A percentile compares a stretch with the other conserved stretches of the same genome.
phyloP scores from a whole-genome alignment of 1,139 yeast species.

The Lodderomyces orthopsilosis region DNA sequence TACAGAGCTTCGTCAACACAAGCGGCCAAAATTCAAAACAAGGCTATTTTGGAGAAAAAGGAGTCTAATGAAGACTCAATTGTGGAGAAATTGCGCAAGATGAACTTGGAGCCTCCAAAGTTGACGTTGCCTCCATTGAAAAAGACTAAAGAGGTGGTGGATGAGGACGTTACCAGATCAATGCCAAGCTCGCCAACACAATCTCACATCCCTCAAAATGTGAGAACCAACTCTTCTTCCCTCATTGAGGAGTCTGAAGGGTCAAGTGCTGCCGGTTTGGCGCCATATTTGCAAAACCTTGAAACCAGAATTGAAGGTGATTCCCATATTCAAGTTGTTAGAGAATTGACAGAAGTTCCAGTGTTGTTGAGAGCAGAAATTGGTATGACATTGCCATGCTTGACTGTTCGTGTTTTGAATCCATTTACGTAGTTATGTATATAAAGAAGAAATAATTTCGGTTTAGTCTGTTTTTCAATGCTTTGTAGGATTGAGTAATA shows the following conservation, averaged over 20 bases:
- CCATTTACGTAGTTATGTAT: slow-evolving; percentile 52
- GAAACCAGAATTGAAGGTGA: slow-evolving; percentile 61
- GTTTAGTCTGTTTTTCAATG: too few species aligned
- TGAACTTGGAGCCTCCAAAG: slow-evolving; percentile 55
- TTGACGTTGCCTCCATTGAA: slow-evolving; percentile 36
- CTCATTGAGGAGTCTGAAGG: slow-evolving; percentile 14
- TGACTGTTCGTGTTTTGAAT: slow-evolving; percentile 89
- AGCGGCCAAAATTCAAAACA: slow-evolving; percentile 60
- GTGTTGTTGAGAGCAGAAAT: slow-evolving; percentile 85
- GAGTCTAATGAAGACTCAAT: slow-evolving; percentile 40
- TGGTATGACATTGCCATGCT: slow-evolving; percentile 93
- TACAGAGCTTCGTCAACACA: slow-evolving; percentile 68
- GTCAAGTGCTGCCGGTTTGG: slow-evolving; percentile 33
- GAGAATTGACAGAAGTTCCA: slow-evolving; percentile 76
- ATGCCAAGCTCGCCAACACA: slow-evolving; percentile 31
- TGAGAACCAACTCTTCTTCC: slow-evolving; percentile 26
- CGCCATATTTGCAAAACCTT: slow-evolving; percentile 56
- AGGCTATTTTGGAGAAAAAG: slow-evolving; percentile 29
- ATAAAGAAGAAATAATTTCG: slow-evolving; percentile 1
- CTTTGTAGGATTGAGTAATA: too few species aligned
- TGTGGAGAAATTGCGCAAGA: slow-evolving; percentile 43
- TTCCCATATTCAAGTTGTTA: slow-evolving; percentile 71
- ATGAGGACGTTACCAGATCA: slow-evolving; percentile 18
- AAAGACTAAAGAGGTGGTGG: slow-evolving; percentile 9
- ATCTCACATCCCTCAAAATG: slow-evolving; percentile 22